These are phyloP conservation scores for Penicillium bovifimosum DNA, from an alignment of 495 filamentous ascomycete genomes.

Conservation along the genomic window DNA sequence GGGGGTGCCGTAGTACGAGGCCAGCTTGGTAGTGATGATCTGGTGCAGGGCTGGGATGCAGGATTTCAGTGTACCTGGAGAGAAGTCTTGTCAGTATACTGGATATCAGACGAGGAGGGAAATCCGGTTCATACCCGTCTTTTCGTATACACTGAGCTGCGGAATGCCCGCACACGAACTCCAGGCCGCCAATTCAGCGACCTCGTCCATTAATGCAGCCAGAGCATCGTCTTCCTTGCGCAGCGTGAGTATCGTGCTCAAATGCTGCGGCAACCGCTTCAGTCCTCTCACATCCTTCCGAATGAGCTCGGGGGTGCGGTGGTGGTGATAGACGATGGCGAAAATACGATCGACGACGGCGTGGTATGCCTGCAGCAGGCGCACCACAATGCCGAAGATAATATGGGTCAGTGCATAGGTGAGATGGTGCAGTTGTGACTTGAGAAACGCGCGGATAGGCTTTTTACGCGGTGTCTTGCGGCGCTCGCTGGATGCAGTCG, in stretches of 20 bases:
- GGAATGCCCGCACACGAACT: conserved; percentile 81
- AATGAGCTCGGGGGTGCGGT: conserved; percentile 87
- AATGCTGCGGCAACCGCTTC: conserved; percentile 67
- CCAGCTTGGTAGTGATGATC: conserved; percentile 65
- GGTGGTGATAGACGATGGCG: conserved; percentile 83
- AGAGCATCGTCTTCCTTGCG: conserved; percentile 67
- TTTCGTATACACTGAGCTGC: conserved; percentile 83
- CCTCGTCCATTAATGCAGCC: conserved; percentile 81
- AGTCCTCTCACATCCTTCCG: conserved; percentile 75
- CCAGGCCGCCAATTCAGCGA: conserved; percentile 86
- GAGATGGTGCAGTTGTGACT: conserved; percentile 58
- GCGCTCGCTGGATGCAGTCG: conserved; percentile 17
- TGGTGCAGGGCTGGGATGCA: conserved; percentile 74
- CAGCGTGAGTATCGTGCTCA: conserved; percentile 79
- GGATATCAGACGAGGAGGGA: not conserved
- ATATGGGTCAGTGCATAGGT: conserved; percentile 70
- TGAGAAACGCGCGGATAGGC: conserved; percentile 63
- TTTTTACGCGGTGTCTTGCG: conserved; percentile 34
- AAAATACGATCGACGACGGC: conserved; percentile 66
- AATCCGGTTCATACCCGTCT: conserved; percentile 56
- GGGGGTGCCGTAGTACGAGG: conserved; percentile 69
- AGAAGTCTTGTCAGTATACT: not conserved
- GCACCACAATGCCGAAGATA: conserved; percentile 81
- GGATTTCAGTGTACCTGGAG: conserved; percentile 73
- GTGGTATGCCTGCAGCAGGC: conserved; percentile 72